Percentiles rank a stretch among this genome's conserved stretches.
Evolutionary conservation across 2,329 filamentous ascomycete genomes (phyloP).

Genomic region (Aspergillus pseudoviridinutans): DNA sequence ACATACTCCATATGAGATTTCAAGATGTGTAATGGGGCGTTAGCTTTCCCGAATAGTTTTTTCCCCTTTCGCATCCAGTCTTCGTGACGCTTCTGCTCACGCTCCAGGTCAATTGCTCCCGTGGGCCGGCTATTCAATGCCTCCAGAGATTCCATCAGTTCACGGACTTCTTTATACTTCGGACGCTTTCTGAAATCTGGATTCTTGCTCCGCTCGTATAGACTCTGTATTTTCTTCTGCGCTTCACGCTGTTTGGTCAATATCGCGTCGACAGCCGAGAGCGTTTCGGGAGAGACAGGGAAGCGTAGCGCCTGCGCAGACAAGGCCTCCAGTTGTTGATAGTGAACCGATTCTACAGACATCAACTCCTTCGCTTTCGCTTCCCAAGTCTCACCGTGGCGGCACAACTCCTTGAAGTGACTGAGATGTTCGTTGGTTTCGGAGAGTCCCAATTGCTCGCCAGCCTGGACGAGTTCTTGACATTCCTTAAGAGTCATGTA

Average conservation of each 20-base stretch:
- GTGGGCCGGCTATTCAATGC: constrained; percentile 89
- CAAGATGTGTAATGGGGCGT: constrained; percentile 91
- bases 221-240: constrained; percentile 77
- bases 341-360: constrained; percentile 85
- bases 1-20: constrained; percentile 94
- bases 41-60: constrained; percentile 96
- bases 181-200: constrained; percentile 74
- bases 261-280: constrained; percentile 81
- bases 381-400: constrained; percentile 83
- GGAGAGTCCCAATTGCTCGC: constrained; percentile 71
- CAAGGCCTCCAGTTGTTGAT: constrained; percentile 87
- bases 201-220: constrained; percentile 74
- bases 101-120: constrained; percentile 88
- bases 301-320: constrained; percentile 76
- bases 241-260: constrained; percentile 94
- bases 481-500: constrained; percentile 75
- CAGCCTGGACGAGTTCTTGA: constrained; percentile 71
- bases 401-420: constrained; percentile 70
- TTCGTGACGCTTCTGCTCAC: constrained; percentile 89
- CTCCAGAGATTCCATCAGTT: constrained; percentile 80
- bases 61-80: constrained; percentile 99
- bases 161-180: constrained; percentile 82
- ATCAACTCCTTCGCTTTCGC: constrained; percentile 89
- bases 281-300: constrained; percentile 77
- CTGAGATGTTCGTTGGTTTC: constrained; percentile 75